Evolutionary conservation across 177 flowering plant genomes (phyloP), one percentile per base, ranked within the genome.

Genomic region (Telopea speciosissima): DNA sequence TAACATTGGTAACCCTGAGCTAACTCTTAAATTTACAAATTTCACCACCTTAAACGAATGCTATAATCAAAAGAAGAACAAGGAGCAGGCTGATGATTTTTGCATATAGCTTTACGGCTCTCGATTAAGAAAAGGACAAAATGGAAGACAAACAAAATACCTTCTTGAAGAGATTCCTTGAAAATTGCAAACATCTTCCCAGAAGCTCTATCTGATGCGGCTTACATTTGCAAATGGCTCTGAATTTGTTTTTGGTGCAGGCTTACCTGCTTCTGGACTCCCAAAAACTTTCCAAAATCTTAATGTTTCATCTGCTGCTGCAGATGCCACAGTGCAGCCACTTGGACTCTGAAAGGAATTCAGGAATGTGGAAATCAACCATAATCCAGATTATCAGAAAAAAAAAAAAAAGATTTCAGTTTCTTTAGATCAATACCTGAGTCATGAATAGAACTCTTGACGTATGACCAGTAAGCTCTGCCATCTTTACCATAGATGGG

Each of bases 221-320:
- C 72, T 85, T 65, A 89, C n/a, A 63, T 83, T 79, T 36, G 92
- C 69, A 74, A 89, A 91, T 7, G 90, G 94, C 81, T 86, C 91
- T 0, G 80, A 73, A 24, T 74, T 75, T 13, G 85, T 69, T 68
- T 84, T 85, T 13, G 87, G 82, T 40, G 90, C 84, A 24, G 90
- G 83, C 72, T 87, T 89, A 1, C 85, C 75, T 1, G 76, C 84
- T 74, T 91, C 87, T 19, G 95, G 91, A n/a, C 80, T 84, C 66
- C 93, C 95, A 76, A 90, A 91, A 1, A 87, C 95, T 77, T 90
- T 88, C 97, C 95, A 89, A 66, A 90, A 85, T 73, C 92, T 83
- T 14, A 89, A 72, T 14, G 92, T 89, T 70, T 90, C 96, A 80
- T 88, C 97, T 1, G 83, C 95, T 14, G 91, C 93, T 24, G 95